These are phyloP conservation scores for Colletotrichum sansevieriae DNA, from an alignment of 2,329 filamentous ascomycete species.

Conservation along the genomic window DNA sequence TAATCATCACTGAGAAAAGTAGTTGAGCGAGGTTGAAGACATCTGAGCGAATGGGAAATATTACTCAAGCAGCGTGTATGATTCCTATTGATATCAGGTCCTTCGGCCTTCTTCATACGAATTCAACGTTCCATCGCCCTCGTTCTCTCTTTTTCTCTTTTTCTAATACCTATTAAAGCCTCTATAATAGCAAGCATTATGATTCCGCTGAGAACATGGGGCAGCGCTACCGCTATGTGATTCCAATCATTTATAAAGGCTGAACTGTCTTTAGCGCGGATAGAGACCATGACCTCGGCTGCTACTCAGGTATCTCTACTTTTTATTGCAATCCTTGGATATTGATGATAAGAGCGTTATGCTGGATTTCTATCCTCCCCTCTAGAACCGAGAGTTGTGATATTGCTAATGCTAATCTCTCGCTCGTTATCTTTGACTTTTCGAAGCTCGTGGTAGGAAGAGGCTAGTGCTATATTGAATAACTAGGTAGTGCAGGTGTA, in stretches of 20 bases:
- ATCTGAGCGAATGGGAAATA: neutral
- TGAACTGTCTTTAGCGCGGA: neutral
- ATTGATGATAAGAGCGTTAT: neutral
- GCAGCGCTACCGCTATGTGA: neutral
- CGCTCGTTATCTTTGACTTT: neutral
- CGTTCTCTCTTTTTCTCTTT: neutral
- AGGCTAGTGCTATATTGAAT: neutral
- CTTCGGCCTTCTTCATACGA: neutral
- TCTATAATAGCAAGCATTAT: neutral
- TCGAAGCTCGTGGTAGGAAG: neutral
- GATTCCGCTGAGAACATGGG: neutral
- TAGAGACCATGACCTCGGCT: neutral
- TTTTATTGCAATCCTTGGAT: neutral
- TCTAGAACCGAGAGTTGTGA: neutral
- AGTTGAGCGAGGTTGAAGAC: neutral
- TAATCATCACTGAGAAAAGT: neutral
- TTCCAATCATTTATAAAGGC: neutral
- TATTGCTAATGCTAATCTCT: neutral
- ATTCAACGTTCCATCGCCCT: constrained; percentile 1
- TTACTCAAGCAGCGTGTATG: neutral
- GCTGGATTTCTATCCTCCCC: neutral
- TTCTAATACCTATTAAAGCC: neutral
- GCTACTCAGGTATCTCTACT: neutral
- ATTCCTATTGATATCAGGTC: neutral
- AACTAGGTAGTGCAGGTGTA: neutral